Base-by-base conservation (phyloP, 176 grass and related monocot species). In the Panicum miliaceum region DNA sequence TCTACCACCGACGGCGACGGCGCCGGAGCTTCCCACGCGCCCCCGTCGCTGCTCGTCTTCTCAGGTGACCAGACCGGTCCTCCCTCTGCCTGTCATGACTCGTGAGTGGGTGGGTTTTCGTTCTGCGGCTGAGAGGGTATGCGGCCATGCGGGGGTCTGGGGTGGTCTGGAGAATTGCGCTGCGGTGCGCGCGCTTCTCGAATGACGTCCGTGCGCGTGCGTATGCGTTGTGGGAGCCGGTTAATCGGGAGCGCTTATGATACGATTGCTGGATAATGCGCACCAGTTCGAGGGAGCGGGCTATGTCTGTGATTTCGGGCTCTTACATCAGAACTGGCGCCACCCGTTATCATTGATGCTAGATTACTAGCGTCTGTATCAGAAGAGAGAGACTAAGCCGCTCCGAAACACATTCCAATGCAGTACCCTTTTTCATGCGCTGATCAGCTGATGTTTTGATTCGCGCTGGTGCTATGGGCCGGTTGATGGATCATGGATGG, bases 21-120 rank as follows among this genome's bases (percentile, higher is more conserved):
- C 11, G 36, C 50, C 0, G 50, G 16, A 7, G 45, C 73, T 15
- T 3, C 63, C 42, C n/a, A 79, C 37, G 88, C 53, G 68, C 43
- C 89, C 42, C 87, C 91, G 81, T 98, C 95, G 40, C 84, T 94
- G 66, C 95, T 98, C 61, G 92, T 98, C 27, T 98, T 94, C 82
- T 94, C 95, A 84, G 95, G 92, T 98, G 29, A n/a, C n/a, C n/a
- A n/a, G 60, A 51, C 2, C 8, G 12, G 0, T 25, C 6, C 54
- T 2, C 5, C 26, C 19, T 16, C 6, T 54, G 2, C 14, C 26
- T 38, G 8, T 13, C n/a, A 3, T 8, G 15, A 6, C 40, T 64
- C 54, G 19, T 36, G 13, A 40, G 11, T 77, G 43, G 22, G 58
- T 25, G 25, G 5, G 18, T 14, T 68, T 85, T 50, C 27, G 18